A percentile compares a stretch with the other conserved stretches of the same genome.
Conservation (phyloP, 2,329 filamentous ascomycete genomes). For the Mycosphaerella sp. region DNA sequence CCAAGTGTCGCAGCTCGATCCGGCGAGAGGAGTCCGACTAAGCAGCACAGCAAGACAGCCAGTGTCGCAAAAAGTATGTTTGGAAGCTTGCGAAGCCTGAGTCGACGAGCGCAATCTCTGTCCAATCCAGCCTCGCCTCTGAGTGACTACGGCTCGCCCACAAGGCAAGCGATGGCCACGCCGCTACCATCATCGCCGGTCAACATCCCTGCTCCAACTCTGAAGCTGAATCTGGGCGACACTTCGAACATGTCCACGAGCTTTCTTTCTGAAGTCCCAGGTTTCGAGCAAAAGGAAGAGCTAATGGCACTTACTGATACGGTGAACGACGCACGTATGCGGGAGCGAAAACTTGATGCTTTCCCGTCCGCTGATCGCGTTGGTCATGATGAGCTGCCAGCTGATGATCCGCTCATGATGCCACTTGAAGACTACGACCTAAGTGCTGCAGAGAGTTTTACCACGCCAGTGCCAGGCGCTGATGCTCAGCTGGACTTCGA, state of each 20-base stretch:
- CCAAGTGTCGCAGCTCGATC: constrained; percentile 2
- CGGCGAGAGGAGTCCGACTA: constrained; percentile 8
- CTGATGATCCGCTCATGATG: constrained; percentile 11
- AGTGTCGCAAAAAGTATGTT: constrained; percentile 25
- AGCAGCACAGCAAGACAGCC: constrained; percentile 14
- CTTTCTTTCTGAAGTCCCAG: constrained; percentile 14
- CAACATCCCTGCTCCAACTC: constrained; percentile 21
- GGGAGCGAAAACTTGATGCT: constrained; percentile 7
- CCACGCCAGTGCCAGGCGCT: constrained; percentile 21
- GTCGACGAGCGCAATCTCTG: constrained; percentile 11
- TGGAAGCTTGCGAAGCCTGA: constrained; percentile 24
- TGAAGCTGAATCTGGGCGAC: constrained; percentile 25
- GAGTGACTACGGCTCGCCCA: constrained; percentile 8
- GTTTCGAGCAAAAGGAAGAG: constrained; percentile 7
- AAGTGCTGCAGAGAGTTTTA: background rate
- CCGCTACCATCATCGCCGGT: constrained; percentile 28
- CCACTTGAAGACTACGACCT: constrained; percentile 5
- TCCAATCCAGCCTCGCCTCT: constrained; percentile 9
- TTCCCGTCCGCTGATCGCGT: background rate
- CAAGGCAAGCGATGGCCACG: constrained; percentile 14
- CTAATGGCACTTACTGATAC: constrained; percentile 14
- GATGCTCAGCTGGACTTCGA: constrained; percentile 21
- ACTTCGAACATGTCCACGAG: constrained; percentile 17
- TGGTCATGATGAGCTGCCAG: background rate
- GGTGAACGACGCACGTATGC: constrained; percentile 2